Conservation (phyloP, 2,329 filamentous ascomycete species). For the Fusarium hostae region DNA sequence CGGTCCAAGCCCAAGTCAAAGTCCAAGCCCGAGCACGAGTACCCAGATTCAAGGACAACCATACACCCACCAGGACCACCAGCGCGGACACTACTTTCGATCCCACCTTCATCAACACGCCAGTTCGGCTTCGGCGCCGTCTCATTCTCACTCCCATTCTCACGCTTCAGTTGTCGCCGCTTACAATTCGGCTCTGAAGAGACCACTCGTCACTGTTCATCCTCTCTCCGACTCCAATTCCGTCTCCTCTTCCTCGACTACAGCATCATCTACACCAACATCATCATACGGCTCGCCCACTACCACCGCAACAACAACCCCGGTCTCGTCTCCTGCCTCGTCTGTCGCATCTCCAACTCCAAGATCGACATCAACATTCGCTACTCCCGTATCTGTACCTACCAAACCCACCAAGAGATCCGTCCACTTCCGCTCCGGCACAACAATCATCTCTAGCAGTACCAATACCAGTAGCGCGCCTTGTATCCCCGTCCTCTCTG, state of each 20-base stretch:
- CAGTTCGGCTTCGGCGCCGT: conserved; percentile 31
- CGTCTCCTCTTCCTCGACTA: conserved; percentile 30
- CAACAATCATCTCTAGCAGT: conserved; percentile 25
- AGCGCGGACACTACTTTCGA: conserved; percentile 36
- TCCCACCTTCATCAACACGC: conserved; percentile 38
- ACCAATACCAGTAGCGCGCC: conserved; percentile 49
- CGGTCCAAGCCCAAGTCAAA: conserved; percentile 6
- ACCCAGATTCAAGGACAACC: conserved; percentile 8
- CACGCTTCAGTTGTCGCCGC: conserved; percentile 34
- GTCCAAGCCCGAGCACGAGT: not conserved
- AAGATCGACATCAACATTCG: conserved; percentile 35
- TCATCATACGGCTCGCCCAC: conserved; percentile 31
- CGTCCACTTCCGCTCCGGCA: conserved; percentile 28
- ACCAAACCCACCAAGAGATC: conserved; percentile 24
- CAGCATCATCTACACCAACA: conserved; percentile 32
- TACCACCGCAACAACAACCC: conserved; percentile 29
- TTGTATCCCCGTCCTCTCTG: conserved; percentile 44
- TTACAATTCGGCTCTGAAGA: conserved; percentile 40
- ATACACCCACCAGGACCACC: conserved; percentile 8
- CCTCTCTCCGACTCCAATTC: conserved; percentile 38
- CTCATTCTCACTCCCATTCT: not conserved
- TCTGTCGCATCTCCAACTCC: conserved; percentile 37
- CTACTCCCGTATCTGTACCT: conserved; percentile 28
- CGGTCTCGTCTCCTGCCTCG: conserved; percentile 33
- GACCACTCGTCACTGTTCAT: conserved; percentile 36